Evolutionary conservation across 2,329 filamentous ascomycete genomes (phyloP).

Genomic region (Trichoderma afroharzianum): DNA sequence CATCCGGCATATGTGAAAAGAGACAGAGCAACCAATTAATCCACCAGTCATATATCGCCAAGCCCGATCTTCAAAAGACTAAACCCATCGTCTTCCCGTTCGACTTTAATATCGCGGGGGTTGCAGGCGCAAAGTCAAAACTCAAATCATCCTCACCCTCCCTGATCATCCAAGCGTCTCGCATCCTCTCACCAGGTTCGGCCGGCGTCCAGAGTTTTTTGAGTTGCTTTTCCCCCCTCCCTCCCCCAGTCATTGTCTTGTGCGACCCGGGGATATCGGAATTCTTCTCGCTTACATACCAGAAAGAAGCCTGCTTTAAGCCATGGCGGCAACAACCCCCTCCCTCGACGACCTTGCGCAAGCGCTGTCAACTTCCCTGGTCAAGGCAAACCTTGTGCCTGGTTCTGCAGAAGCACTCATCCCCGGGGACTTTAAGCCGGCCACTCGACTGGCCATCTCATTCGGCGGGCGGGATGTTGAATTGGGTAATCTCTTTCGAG

Average conservation of each 20-base stretch:
- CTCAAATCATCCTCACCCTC: not conserved
- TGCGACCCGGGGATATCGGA: not conserved
- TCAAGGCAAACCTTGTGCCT: conserved; percentile 38
- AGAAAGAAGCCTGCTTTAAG: not conserved
- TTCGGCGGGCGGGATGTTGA: conserved; percentile 33
- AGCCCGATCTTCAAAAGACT: not conserved
- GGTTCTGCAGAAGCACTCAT: conserved; percentile 40
- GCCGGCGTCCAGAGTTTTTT: not conserved
- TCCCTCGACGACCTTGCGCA: conserved; percentile 20
- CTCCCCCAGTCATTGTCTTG: not conserved
- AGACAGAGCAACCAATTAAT: conserved; percentile 9
- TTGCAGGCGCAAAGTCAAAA: not conserved
- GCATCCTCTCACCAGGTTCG: not conserved
- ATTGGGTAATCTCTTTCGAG: conserved; percentile 40
- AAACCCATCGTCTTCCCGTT: not conserved
- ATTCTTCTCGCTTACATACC: not conserved
- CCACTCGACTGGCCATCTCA: conserved; percentile 36
- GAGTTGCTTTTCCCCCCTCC: not conserved
- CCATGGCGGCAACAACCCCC: not conserved
- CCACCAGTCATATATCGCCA: conserved; percentile 12
- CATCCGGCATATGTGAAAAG: not conserved
- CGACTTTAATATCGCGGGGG: not conserved
- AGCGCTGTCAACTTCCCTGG: conserved; percentile 30
- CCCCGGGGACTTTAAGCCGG: conserved; percentile 40
- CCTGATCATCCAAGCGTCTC: not conserved